These are phyloP conservation scores for Colletotrichum costaricense DNA, from an alignment of 2,329 filamentous ascomycete species.

Conservation along the genomic window DNA sequence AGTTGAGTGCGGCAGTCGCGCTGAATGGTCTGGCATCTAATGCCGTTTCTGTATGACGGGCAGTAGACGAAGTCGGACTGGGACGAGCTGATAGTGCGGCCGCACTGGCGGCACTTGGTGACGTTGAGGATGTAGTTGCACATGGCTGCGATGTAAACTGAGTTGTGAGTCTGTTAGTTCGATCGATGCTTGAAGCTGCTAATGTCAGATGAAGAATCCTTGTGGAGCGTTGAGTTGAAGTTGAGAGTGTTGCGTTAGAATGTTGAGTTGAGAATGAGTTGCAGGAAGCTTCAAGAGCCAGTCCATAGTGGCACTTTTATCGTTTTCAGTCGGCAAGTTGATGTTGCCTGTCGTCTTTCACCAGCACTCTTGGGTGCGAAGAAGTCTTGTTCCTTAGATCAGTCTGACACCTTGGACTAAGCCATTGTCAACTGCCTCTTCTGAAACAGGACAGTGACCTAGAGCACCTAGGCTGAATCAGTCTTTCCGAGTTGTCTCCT, in stretches of 20 bases:
- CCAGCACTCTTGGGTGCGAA: background rate
- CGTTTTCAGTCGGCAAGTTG: too few relatives aligned
- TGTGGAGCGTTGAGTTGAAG: background rate
- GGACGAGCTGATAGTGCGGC: background rate
- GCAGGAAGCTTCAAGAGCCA: background rate
- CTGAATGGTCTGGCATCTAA: constrained; percentile 11
- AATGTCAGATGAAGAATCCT: background rate
- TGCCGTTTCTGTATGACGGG: constrained; percentile 14
- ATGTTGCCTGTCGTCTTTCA: background rate
- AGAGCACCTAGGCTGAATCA: background rate
- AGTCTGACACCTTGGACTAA: background rate
- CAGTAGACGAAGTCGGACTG: constrained; percentile 27
- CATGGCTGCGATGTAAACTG: background rate
- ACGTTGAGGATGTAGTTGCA: constrained; percentile 31
- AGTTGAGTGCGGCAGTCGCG: constrained; percentile 23
- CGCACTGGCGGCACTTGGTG: constrained; percentile 32
- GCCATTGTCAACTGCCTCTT: background rate
- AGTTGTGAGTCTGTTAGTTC: background rate
- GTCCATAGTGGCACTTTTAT: background rate
- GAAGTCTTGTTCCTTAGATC: background rate
- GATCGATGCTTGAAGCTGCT: background rate
- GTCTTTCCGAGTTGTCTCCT: background rate
- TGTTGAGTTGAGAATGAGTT: background rate
- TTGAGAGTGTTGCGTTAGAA: background rate
- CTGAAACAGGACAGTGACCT: background rate